Evolutionary conservation across 106 monocot genomes (phyloP).

Genomic region (Hemerocallis citrina): DNA sequence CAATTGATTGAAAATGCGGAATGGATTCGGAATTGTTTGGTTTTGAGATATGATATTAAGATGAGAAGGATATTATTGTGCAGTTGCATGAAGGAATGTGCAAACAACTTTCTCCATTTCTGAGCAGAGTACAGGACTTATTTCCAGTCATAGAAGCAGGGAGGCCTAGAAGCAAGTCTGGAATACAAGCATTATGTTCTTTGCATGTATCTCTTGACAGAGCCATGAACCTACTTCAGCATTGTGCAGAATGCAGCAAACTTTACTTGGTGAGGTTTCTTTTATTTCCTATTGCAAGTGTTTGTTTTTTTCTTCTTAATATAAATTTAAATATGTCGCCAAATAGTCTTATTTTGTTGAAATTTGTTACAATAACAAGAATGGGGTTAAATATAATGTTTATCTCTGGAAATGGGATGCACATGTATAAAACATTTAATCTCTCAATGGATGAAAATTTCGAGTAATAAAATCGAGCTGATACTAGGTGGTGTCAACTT

Average conservation of each 20-base stretch:
- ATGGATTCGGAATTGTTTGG: too few relatives aligned
- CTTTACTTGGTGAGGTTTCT: slow-evolving; percentile 65
- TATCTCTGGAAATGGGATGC: too few relatives aligned
- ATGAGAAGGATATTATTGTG: slow-evolving; percentile 1
- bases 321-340: neutral
- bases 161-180: slow-evolving; percentile 75
- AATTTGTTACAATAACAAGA: too few relatives aligned
- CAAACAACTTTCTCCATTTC: slow-evolving; percentile 41
- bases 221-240: slow-evolving; percentile 67
- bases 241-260: slow-evolving; percentile 91
- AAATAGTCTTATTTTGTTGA: too few relatives aligned
- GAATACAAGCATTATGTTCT: slow-evolving; percentile 68
- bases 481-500: too few relatives aligned
- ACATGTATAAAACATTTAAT: too few relatives aligned
- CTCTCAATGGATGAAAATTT: too few relatives aligned
- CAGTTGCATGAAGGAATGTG: slow-evolving; percentile 85
- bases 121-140: slow-evolving; percentile 49
- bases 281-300: neutral
- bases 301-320: neutral
- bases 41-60: too few relatives aligned
- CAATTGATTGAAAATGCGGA: too few relatives aligned
- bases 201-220: slow-evolving; percentile 65
- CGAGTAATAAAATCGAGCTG: too few relatives aligned
- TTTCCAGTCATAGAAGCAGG: slow-evolving; percentile 65
- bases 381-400: too few relatives aligned